A percentile compares a stretch with the other conserved stretches of the same genome.
These are phyloP conservation scores for Coemansia sp. DNA, from an alignment of 192 early-diverging fungal species.

Conservation along the genomic window DNA sequence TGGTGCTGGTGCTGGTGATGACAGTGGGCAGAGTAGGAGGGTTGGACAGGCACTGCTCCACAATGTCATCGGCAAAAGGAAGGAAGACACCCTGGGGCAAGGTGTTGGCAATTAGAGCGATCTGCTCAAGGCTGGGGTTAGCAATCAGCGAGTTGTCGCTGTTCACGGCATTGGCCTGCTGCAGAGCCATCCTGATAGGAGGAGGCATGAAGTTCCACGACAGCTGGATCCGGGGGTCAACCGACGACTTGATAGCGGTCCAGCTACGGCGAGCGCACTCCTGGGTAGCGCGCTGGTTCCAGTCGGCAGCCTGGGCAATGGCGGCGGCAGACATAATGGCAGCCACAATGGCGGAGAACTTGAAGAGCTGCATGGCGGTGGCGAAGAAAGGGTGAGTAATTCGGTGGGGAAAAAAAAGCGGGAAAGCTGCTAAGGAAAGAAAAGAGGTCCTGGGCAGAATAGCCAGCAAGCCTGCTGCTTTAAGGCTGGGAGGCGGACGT, in stretches of 20 bases:
- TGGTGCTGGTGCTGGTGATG: neutral
- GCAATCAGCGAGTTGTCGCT: conserved; percentile 17
- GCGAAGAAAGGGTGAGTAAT: neutral
- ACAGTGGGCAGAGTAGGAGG: neutral
- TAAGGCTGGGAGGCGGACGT: neutral
- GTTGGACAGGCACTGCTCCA: conserved; percentile 22
- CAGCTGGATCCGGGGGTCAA: conserved; percentile 14
- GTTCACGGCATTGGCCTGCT: conserved; percentile 10
- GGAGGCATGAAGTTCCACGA: conserved; percentile 24
- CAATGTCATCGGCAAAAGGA: conserved; percentile 32
- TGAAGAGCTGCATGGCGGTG: conserved; percentile 28
- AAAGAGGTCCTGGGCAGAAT: neutral
- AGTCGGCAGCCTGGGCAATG: conserved; percentile 19
- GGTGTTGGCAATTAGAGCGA: conserved; percentile 6
- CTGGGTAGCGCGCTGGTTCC: conserved; percentile 15
- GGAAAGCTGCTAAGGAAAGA: neutral
- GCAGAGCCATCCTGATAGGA: conserved; percentile 12
- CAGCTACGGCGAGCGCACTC: conserved; percentile 25
- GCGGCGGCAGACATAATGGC: conserved; percentile 6
- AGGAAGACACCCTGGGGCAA: conserved; percentile 29
- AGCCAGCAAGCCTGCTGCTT: neutral
- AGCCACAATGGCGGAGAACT: conserved; percentile 15
- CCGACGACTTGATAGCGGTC: conserved; percentile 22
- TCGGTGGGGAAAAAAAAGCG: neutral
- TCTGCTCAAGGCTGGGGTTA: conserved; percentile 16